Evolutionary conservation across 345 rosid genomes (phyloP), one percentile per base, ranked within the genome.

Genomic region (Physaria fendleri): DNA sequence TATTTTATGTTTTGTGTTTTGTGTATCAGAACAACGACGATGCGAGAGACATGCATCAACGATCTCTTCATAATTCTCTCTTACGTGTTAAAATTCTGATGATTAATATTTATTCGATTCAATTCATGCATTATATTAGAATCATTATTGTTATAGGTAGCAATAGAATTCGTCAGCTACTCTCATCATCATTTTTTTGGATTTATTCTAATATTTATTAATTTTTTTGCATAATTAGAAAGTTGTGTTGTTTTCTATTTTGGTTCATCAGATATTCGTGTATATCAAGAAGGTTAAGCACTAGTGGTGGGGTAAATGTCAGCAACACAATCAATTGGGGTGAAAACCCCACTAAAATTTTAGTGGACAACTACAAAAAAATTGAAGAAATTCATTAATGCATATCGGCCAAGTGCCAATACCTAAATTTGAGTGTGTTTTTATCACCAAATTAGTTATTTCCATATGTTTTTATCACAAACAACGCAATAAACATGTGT

Each of bases 41-140:
- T 63, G 69, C 69, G 59, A 71, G 74, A 56, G 69, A 64, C 65
- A 71, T 71, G 69, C 69, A 71, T 63, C 74, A 63, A 71, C 65
- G 59, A 62, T 56, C 64, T 63, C 55, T 56, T 32, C 5, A 8
- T 39, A 32, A 25, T 16, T 29, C 13, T 40, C 16, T 44, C 38
- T 44, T 27, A 54, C 56, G 48, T 69, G 21, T 53, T 34, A n/a
- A n/a, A n/a, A n/a, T n/a, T n/a, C n/a, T 37, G 29, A 32, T 32
- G 20, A 21, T 21, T 22, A 33, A 20, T 29, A 44, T 27, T 27
- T 60, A 18, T 44, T 34, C 27, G 45, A 43, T 37, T 30, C 20
- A 15, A 11, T 43, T 34, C 24, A 49, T 33, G 11, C 30, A 8
- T 41, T 56, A 2, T 37, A 20, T 27, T 20, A 3, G 39, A 7